These are phyloP conservation scores for Penicillium sp. DNA, from an alignment of 2,329 filamentous ascomycete genomes.

Conservation along the genomic window DNA sequence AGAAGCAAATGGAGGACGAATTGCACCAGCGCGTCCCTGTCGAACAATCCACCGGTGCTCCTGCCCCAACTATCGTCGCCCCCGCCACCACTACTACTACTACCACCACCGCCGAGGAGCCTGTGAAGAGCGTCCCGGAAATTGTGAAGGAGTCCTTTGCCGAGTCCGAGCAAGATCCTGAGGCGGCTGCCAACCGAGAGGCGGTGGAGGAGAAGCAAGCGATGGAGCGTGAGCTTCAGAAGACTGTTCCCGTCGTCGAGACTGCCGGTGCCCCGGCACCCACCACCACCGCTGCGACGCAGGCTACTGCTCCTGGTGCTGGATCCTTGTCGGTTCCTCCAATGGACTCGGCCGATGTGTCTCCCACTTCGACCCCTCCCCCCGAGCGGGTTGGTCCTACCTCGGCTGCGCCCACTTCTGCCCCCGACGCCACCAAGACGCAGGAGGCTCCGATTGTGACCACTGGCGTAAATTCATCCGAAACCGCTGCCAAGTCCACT, in stretches of 20 bases:
- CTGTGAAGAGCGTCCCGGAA: conserved; percentile 35
- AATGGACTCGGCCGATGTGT: conserved; percentile 23
- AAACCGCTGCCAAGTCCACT: conserved; percentile 17
- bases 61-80: conserved; percentile 35
- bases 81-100: too few relatives aligned
- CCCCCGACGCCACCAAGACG: conserved; percentile 2
- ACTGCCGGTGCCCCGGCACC: conserved; percentile 36
- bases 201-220: conserved; percentile 70
- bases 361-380: conserved; percentile 22
- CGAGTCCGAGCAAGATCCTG: conserved; percentile 55
- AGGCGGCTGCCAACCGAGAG: conserved; percentile 62
- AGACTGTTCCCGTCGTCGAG: conserved; percentile 36
- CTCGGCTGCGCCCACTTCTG: conserved; percentile 8
- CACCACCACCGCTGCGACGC: conserved; percentile 34
- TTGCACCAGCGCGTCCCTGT: conserved; percentile 50
- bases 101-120: conserved; percentile 11
- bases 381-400: conserved; percentile 13
- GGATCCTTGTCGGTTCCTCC: conserved; percentile 3
- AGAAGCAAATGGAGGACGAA: conserved; percentile 68
- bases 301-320: conserved; percentile 32
- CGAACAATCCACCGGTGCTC: conserved; percentile 33
- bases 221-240: conserved; percentile 67
- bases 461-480: conserved; percentile 10
- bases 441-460: conserved; percentile 14
- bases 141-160: conserved; percentile 42